Percentiles rank a stretch among this genome's conserved stretches.
Conservation (phyloP, 176 grass and related monocot genomes). For the Musa acuminata region DNA sequence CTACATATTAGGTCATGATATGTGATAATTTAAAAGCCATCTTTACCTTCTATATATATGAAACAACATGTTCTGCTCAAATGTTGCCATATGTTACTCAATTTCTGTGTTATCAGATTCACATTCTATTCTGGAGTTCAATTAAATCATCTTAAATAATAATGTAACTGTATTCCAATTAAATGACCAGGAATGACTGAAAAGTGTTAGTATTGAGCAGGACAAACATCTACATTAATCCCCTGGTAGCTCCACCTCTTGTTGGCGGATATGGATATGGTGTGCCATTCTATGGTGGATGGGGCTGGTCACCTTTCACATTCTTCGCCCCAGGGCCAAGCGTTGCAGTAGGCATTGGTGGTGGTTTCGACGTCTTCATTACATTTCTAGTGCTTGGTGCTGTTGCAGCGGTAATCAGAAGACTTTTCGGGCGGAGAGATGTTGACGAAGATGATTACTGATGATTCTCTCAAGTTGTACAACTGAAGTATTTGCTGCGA, state of each 20-base stretch:
- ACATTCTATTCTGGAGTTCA: neutral
- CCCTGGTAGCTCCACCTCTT: constrained; percentile 66
- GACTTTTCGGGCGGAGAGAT: constrained; percentile 38
- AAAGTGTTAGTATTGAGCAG: constrained; percentile 22
- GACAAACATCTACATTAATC: constrained; percentile 90
- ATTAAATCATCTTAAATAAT: neutral
- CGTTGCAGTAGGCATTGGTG: constrained; percentile 58
- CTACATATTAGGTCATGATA: neutral
- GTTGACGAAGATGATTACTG: constrained; percentile 71
- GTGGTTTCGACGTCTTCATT: constrained; percentile 64
- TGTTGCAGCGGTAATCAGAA: constrained; percentile 45
- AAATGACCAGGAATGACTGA: neutral
- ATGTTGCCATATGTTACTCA: neutral
- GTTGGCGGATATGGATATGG: constrained; percentile 74
- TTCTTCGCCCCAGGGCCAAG: constrained; percentile 78
- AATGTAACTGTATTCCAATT: neutral
- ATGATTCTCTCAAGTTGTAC: constrained; percentile 1
- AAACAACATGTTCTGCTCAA: neutral
- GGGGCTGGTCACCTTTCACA: constrained; percentile 72
- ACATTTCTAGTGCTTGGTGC: constrained; percentile 48
- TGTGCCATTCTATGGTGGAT: constrained; percentile 52
- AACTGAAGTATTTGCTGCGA: neutral
- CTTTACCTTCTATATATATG: neutral
- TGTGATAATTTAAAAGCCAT: neutral
- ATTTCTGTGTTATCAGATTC: neutral